Evolutionary conservation across 345 rosid species (phyloP).

Genomic region (Eucalyptus polyanthemos): DNA sequence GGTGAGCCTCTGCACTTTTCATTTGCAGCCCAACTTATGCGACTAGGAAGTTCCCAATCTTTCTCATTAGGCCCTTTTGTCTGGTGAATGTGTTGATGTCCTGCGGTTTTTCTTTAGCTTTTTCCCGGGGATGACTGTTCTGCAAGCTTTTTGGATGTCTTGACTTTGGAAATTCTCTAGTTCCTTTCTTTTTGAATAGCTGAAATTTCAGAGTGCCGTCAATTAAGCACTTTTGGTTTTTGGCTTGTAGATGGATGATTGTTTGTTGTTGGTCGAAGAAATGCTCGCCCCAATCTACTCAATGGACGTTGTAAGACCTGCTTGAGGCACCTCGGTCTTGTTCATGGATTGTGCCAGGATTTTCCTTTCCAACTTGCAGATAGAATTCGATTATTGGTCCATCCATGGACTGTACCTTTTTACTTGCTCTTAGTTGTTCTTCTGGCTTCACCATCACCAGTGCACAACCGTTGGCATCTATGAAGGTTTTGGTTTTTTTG

Average conservation of each 20-base stretch:
- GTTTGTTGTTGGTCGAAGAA: slow-evolving; percentile 2
- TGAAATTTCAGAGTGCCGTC: neutral
- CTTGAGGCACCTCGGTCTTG: neutral
- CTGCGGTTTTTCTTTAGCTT: neutral
- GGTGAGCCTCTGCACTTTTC: neutral
- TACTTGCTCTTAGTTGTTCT: neutral
- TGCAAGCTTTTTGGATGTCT: neutral
- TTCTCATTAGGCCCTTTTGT: neutral
- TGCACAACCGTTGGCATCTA: neutral
- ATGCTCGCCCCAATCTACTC: neutral
- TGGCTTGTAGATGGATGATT: slow-evolving; percentile 63
- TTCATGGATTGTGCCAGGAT: neutral
- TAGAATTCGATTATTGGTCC: neutral
- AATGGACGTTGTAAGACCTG: neutral
- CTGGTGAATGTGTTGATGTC: neutral
- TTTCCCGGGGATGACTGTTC: neutral
- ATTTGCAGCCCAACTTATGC: neutral
- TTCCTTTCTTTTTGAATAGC: neutral
- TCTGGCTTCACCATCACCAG: neutral
- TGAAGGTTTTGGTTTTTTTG: neutral
- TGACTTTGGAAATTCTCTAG: neutral
- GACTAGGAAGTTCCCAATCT: neutral
- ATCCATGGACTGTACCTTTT: neutral
- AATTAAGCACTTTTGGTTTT: neutral
- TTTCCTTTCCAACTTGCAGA: neutral